phyloP scores from a whole-genome alignment of 2,329 filamentous ascomycete genomes.

The Lachnum nothofagi region DNA sequence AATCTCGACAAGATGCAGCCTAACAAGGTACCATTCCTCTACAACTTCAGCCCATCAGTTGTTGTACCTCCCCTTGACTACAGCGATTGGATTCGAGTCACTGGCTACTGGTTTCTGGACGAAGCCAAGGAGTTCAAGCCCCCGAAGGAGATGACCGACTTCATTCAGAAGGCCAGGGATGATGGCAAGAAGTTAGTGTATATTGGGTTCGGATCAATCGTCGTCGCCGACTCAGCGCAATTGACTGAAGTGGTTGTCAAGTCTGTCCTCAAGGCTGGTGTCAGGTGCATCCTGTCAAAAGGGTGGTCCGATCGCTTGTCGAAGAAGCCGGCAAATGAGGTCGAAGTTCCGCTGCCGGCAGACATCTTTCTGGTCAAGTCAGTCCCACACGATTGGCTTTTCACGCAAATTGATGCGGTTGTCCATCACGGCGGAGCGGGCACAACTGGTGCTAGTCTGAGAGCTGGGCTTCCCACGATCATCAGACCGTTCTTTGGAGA shows the following conservation, averaged over 20 bases:
- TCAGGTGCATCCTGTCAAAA: constrained; percentile 90
- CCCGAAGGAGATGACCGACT: constrained; percentile 67
- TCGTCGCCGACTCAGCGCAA: constrained; percentile 81
- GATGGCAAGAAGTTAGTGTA: constrained; percentile 93
- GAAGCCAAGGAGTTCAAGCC: constrained; percentile 67
- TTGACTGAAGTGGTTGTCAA: constrained; percentile 92
- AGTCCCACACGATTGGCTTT: constrained; percentile 95
- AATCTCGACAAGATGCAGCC: constrained; percentile 85
- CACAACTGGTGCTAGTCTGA: constrained; percentile 34
- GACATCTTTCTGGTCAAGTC: constrained; percentile 86
- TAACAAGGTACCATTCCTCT: constrained; percentile 96
- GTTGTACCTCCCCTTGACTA: constrained; percentile 94
- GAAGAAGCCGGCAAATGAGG: constrained; percentile 48
- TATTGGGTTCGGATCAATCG: constrained; percentile 93
- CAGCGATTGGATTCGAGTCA: constrained; percentile 95
- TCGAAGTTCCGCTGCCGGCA: constrained; percentile 62
- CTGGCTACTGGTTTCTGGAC: constrained; percentile 96
- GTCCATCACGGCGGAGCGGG: constrained; percentile 30
- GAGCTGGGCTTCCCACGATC: constrained; percentile 34
- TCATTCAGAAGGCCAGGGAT: constrained; percentile 74
- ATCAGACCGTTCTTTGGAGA: constrained; percentile 55
- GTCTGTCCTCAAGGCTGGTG: constrained; percentile 82
- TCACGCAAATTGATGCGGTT: constrained; percentile 36
- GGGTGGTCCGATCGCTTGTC: constrained; percentile 88
- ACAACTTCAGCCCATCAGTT: constrained; percentile 92